phyloP scores from a whole-genome alignment of 306 rosid genomes.

The Lathyrus oleraceus region DNA sequence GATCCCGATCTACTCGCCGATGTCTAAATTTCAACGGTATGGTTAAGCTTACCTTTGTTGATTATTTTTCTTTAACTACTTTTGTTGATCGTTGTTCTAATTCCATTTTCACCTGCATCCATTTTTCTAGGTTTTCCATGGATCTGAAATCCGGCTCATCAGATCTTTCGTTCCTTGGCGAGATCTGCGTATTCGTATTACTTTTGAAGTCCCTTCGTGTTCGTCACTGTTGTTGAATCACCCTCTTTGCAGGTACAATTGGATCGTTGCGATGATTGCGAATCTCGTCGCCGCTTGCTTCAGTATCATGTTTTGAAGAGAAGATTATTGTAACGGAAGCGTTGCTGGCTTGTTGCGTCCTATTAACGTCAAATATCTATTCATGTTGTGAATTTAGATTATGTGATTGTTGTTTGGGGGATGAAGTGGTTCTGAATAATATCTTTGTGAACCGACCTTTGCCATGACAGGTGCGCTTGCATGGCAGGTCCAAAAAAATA shows the following conservation, averaged over 20 bases:
- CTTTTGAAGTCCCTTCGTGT: neutral
- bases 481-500: neutral
- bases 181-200: neutral
- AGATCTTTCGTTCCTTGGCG: neutral
- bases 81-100: neutral
- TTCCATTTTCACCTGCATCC: neutral
- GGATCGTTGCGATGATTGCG: neutral
- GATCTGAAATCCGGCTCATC: neutral
- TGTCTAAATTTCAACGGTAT: neutral
- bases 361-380: too few relatives aligned
- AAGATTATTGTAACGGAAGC: neutral
- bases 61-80: neutral
- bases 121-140: neutral
- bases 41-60: too few relatives aligned
- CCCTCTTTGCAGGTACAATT: neutral
- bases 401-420: neutral
- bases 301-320: neutral
- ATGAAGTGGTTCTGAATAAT: too few relatives aligned
- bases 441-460: too few relatives aligned
- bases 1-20: neutral
- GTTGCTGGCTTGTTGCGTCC: too few relatives aligned
- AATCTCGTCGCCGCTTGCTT: neutral
- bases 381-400: neutral
- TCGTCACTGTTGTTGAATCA: neutral
- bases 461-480: slow-evolving; percentile 3